Base-by-base conservation (phyloP, 1,284 basidiomycete species). In the Cryptococcus hybrid region DNA sequence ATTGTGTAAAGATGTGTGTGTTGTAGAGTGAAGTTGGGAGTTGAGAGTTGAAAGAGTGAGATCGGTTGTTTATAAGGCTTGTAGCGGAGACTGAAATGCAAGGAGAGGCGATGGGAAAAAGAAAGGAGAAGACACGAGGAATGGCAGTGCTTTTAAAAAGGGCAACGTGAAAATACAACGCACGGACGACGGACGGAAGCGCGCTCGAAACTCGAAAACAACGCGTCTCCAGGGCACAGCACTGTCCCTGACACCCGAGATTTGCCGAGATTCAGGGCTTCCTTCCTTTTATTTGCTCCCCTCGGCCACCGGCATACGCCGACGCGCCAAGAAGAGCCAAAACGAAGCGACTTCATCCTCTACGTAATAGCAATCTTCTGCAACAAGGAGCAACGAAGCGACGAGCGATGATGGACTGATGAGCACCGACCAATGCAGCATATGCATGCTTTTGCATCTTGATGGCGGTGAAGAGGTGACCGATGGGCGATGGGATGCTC, bases 1-100 rank as follows among this genome's bases (percentile, higher is more conserved):
- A 61, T 61, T 7, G 34, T 52, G 46, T 46, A 46, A 42, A 13
- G 40, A 48, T 58, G 38, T 7, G 24, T 57, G 55, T 51, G 35
- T 43, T 44, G 45, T 4, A 11, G 13, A 35, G 44, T 48, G 18
- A 13, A 18, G 30, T 47, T 55, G 43, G 7, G 11, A 40, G 47
- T 54, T 4, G 38, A 8, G 38, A 34, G 37, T 50, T 45, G 37
- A 34, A 13, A 8, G 47, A 43, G 15, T 38, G 49, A 6, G 44
- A 7, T 18, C 34, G 46, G n/a, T n/a, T 36, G 43, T 12, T 39
- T 24, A 24, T 40, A 36, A 50, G n/a, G 13, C 4, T 47, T 44
- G 15, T 35, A 18, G 48, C 18, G 43, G 40, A 34, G 40, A 36
- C 2, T 40, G 34, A 24, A 39, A 55, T 50, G 36, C 39, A 55